phyloP scores from a whole-genome alignment of 495 filamentous ascomycete species.

The Xylaria curta region DNA sequence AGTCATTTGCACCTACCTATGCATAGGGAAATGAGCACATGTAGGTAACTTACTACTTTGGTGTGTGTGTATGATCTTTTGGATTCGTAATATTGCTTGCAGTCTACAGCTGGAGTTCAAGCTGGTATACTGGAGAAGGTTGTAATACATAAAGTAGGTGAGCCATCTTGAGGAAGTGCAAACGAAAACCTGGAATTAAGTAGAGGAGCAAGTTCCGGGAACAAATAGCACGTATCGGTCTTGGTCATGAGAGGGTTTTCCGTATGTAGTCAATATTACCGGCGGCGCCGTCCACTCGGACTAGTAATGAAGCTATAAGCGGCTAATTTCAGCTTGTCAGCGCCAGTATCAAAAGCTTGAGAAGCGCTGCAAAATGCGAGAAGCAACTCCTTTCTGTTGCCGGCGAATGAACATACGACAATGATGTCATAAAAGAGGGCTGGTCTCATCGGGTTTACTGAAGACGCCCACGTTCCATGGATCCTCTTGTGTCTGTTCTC shows the following conservation, averaged over 20 bases:
- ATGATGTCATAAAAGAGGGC: conserved; percentile 22
- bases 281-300: neutral
- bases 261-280: neutral
- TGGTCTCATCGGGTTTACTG: conserved; percentile 14
- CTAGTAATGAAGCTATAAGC: conserved; percentile 11
- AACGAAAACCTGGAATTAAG: conserved; percentile 10
- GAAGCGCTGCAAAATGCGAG: neutral
- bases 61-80: neutral
- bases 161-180: neutral
- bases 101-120: neutral
- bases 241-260: conserved; percentile 1
- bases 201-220: neutral
- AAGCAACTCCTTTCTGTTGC: neutral
- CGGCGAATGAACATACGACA: conserved; percentile 18
- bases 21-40: neutral
- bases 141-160: neutral
- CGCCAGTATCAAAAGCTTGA: neutral
- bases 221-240: neutral
- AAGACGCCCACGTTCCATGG: conserved; percentile 18
- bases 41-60: neutral
- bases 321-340: conserved; percentile 1
- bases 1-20: neutral
- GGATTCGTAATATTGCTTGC: neutral
- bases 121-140: neutral
- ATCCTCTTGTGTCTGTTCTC: neutral